Percentiles rank a stretch among this genome's conserved stretches.
phyloP scores from a whole-genome alignment of 495 filamentous ascomycete species.

The Halenospora varia region DNA sequence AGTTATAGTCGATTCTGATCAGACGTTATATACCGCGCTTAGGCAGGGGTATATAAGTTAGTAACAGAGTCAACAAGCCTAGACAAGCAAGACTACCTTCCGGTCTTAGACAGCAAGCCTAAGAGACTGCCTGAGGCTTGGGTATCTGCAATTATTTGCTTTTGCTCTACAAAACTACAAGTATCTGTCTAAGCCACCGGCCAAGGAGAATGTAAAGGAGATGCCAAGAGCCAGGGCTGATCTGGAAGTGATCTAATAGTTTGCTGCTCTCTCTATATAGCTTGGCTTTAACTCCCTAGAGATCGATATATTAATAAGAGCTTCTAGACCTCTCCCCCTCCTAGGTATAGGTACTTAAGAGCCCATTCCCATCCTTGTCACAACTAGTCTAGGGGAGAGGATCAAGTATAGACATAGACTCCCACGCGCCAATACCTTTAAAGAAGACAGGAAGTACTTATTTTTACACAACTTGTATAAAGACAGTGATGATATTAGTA shows the following conservation, averaged over 20 bases:
- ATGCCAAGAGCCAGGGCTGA: constrained; percentile 10
- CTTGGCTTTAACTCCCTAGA: constrained; percentile 7
- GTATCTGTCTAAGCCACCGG: constrained; percentile 5
- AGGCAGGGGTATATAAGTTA: not conserved
- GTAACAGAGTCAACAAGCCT: not conserved
- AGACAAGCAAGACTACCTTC: constrained; percentile 8
- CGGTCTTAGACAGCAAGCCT: not conserved
- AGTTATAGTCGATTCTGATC: not conserved
- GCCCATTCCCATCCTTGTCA: not conserved
- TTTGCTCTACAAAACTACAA: not conserved
- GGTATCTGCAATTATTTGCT: constrained; percentile 1
- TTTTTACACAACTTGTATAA: constrained; percentile 5
- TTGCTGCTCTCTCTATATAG: constrained; percentile 1
- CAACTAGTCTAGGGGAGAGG: constrained; percentile 4
- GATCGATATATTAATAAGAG: not conserved
- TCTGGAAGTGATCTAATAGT: constrained; percentile 1
- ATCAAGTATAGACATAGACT: constrained; percentile 1
- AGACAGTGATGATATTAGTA: constrained; percentile 3
- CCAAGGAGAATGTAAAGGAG: not conserved
- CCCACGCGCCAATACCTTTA: constrained; percentile 5
- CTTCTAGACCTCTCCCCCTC: not conserved
- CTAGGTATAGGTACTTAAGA: not conserved
- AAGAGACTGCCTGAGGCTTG: not conserved
- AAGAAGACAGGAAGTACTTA: constrained; percentile 6
- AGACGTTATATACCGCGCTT: constrained; percentile 1